Conservation (phyloP, 2,329 filamentous ascomycete genomes). For the Colletotrichum echinochloae region DNA sequence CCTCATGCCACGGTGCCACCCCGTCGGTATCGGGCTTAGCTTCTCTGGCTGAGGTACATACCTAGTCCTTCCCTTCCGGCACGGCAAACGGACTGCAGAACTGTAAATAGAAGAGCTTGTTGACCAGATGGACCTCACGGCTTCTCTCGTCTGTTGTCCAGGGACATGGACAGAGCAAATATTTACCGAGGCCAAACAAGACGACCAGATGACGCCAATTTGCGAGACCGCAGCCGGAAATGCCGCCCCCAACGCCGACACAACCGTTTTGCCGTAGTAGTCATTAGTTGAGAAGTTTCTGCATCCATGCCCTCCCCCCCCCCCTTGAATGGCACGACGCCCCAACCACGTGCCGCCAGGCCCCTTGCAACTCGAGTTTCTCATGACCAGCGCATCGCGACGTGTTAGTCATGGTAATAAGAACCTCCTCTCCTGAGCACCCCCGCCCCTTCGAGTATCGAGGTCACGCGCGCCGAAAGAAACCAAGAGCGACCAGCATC, state of each 20-base stretch:
- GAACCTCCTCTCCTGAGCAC: no score
- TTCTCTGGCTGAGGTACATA: background rate
- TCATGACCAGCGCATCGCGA: constrained; percentile 16
- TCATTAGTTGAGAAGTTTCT: constrained; percentile 16
- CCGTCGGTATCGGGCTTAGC: background rate
- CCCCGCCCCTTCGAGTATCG: background rate
- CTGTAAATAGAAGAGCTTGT: background rate
- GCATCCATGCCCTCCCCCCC: constrained; percentile 5
- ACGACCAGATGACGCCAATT: background rate
- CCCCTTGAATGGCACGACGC: constrained; percentile 3
- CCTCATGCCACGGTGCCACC: constrained; percentile 26
- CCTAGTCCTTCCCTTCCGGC: no score
- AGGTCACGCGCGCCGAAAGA: constrained; percentile 23
- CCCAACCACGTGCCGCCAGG: constrained; percentile 3
- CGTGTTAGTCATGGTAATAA: constrained; percentile 17
- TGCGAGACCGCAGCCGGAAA: background rate
- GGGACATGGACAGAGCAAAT: background rate
- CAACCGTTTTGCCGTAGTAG: constrained; percentile 8
- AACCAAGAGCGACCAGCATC: background rate
- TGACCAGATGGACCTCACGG: background rate
- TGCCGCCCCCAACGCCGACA: background rate
- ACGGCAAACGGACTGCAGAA: background rate
- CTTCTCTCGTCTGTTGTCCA: background rate
- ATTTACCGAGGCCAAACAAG: background rate
- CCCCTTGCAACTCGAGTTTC: constrained; percentile 1